Conservation (phyloP, 176 grass and related monocot genomes). For the Aegilops sharonensis region DNA sequence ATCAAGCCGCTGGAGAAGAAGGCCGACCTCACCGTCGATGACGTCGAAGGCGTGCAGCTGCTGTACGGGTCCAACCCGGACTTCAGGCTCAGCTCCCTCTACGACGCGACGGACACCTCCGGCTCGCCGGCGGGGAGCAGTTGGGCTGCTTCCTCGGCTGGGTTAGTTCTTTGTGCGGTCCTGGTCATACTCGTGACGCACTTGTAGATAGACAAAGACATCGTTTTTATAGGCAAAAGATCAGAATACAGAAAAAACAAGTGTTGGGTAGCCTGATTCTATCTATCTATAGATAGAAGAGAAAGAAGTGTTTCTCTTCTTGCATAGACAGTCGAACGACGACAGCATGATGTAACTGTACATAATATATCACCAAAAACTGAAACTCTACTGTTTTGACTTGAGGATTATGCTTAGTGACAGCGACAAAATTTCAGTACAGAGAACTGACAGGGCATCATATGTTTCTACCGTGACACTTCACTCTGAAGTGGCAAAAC, state of each 20-base stretch:
- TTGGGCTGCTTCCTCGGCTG: slow-evolving; percentile 2
- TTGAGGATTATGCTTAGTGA: background rate
- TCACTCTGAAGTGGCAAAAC: slow-evolving; percentile 59
- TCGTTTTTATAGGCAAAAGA: background rate
- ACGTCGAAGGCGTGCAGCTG: slow-evolving; percentile 74
- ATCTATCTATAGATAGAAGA: background rate
- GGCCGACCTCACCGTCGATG: slow-evolving; percentile 69
- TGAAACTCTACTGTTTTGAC: background rate
- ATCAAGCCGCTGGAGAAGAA: slow-evolving; percentile 61
- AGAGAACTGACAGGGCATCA: background rate
- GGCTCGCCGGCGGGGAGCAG: slow-evolving; percentile 6
- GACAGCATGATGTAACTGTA: slow-evolving; percentile 3
- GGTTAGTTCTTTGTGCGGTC: background rate
- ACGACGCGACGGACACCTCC: slow-evolving; percentile 51
- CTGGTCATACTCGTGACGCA: slow-evolving; percentile 31
- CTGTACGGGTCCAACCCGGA: slow-evolving; percentile 78
- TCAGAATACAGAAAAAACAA: background rate
- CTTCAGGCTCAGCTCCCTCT: slow-evolving; percentile 69
- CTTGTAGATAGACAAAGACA: slow-evolving; percentile 25
- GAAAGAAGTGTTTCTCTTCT: background rate
- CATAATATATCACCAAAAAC: slow-evolving; percentile 11
- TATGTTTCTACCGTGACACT: slow-evolving; percentile 23
- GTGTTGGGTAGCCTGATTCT: background rate
- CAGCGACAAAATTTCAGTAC: background rate
- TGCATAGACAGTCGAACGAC: slow-evolving; percentile 6